Conservation (phyloP, 805 yeast species). For the Lipomyces yamanashiensis region DNA sequence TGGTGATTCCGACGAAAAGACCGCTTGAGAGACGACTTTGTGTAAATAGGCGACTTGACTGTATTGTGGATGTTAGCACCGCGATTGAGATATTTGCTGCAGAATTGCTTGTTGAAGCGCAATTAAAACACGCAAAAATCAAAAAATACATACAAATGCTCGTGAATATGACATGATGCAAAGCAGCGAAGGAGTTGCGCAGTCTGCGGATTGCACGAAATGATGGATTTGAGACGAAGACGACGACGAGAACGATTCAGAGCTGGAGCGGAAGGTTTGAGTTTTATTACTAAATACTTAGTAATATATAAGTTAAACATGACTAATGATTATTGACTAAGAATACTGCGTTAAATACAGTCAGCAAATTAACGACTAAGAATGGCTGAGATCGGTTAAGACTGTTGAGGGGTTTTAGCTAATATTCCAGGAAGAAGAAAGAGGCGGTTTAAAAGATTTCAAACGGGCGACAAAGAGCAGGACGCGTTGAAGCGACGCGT, state of each 20-base stretch:
- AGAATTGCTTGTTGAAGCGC: too few species aligned
- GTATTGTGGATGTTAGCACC: not conserved
- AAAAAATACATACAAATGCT: conserved; percentile 1
- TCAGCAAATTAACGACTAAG: too few species aligned
- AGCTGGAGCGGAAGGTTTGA: not conserved
- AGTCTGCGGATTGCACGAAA: not conserved
- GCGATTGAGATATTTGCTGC: not conserved
- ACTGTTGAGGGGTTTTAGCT: too few species aligned
- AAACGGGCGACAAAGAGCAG: too few species aligned
- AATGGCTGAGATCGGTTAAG: too few species aligned
- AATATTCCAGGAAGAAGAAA: too few species aligned
- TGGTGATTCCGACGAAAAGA: conserved; percentile 7
- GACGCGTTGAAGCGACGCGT: too few species aligned
- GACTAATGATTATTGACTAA: not conserved
- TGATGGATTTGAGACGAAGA: not conserved
- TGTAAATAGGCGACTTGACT: conserved; percentile 12
- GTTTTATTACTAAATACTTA: not conserved
- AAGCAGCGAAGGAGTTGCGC: not conserved
- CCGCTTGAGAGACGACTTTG: conserved; percentile 12
- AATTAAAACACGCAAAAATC: not conserved
- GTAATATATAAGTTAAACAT: not conserved
- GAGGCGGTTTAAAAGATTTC: too few species aligned
- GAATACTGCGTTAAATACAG: not conserved
- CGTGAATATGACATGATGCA: conserved; percentile 10
- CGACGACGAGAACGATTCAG: not conserved